These are phyloP conservation scores for Lentinus tigrinus DNA, from an alignment of 768 basidiomycete genomes.

Conservation along the genomic window DNA sequence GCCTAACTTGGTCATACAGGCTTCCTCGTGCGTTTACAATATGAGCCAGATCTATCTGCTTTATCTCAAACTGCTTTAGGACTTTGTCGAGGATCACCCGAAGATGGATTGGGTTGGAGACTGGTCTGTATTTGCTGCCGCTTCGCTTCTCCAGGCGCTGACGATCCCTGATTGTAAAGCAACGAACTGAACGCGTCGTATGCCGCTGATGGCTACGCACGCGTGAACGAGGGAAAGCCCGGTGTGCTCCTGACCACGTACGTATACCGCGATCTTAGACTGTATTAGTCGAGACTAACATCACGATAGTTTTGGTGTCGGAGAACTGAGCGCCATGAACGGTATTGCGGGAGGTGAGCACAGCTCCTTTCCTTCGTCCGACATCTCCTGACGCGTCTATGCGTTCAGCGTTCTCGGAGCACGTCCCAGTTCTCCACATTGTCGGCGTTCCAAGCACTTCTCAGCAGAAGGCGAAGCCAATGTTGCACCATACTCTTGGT, in stretches of 20 bases:
- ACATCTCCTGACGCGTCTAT: neutral
- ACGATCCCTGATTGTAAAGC: slow-evolving; percentile 32
- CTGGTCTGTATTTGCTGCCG: slow-evolving; percentile 45
- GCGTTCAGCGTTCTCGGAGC: slow-evolving; percentile 71
- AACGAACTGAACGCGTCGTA: slow-evolving; percentile 88
- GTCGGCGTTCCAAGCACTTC: slow-evolving; percentile 78
- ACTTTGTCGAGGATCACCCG: slow-evolving; percentile 79
- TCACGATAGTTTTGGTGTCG: slow-evolving; percentile 77
- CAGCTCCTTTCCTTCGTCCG: neutral
- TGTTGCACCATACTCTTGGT: slow-evolving; percentile 88
- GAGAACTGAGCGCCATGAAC: slow-evolving; percentile 85
- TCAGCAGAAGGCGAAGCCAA: slow-evolving; percentile 67
- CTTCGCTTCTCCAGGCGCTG: neutral
- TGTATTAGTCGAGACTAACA: neutral
- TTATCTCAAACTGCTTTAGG: slow-evolving; percentile 40
- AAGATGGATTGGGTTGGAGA: slow-evolving; percentile 86
- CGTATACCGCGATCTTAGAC: slow-evolving; percentile 8
- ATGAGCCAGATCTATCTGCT: neutral
- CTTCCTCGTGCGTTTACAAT: slow-evolving; percentile 42
- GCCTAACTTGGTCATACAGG: slow-evolving; percentile 13
- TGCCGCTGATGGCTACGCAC: slow-evolving; percentile 91
- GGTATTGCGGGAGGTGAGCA: slow-evolving; percentile 71
- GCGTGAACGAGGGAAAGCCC: slow-evolving; percentile 72
- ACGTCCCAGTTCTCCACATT: slow-evolving; percentile 87
- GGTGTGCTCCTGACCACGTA: slow-evolving; percentile 81